Percentiles rank a stretch among this genome's conserved stretches.
Evolutionary conservation across 2,329 filamentous ascomycete genomes (phyloP).

Genomic region (Cercospora zeina): DNA sequence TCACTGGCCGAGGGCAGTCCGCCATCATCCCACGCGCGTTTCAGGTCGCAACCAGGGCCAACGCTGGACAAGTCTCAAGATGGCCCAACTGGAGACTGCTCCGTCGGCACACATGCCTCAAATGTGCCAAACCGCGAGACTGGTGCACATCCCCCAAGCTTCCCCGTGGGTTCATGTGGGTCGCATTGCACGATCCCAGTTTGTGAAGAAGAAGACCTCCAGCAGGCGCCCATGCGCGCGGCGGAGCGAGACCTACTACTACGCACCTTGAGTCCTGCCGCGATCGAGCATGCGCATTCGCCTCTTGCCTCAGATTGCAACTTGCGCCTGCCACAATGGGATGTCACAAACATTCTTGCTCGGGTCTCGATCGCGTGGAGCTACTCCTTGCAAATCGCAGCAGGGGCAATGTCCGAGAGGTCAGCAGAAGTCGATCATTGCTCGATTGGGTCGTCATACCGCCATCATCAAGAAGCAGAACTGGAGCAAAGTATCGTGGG

Average conservation of each 20-base stretch:
- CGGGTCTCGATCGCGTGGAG: neutral
- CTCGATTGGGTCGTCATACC: neutral
- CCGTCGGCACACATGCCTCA: conserved; percentile 6
- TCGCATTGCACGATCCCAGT: neutral
- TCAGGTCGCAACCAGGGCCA: neutral
- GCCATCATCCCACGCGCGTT: neutral
- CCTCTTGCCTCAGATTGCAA: neutral
- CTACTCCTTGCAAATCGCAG: neutral
- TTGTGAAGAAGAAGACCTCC: neutral
- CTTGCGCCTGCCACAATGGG: neutral
- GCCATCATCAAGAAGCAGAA: neutral
- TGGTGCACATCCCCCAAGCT: neutral
- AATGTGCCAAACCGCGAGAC: neutral
- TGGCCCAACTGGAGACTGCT: neutral
- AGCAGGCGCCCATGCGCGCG: neutral
- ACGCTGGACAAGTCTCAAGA: neutral
- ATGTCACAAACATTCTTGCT: neutral
- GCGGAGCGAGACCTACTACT: neutral
- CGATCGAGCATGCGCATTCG: neutral
- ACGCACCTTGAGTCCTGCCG: neutral
- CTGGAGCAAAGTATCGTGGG: neutral
- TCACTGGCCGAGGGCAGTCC: too few relatives aligned
- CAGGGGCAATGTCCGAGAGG: neutral
- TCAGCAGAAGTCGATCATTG: conserved; percentile 5
- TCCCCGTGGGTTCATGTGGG: conserved; percentile 9